These are phyloP conservation scores for Arthrobotrys megalospora DNA, from an alignment of 2,329 filamentous ascomycete genomes.

Conservation along the genomic window DNA sequence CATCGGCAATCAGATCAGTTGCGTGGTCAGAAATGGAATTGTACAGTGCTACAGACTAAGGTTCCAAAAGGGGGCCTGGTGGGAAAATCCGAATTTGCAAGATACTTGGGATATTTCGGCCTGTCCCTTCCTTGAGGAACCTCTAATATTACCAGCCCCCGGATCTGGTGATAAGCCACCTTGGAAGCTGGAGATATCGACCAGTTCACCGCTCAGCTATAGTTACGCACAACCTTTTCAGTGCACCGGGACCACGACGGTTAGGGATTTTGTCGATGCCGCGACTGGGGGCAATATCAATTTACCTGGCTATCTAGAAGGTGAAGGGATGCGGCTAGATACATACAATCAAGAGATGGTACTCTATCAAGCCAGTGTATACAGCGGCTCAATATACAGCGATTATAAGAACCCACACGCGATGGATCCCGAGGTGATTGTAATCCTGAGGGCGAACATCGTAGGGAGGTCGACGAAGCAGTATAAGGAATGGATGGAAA, in stretches of 20 bases:
- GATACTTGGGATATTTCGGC: constrained; percentile 9
- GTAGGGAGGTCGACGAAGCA: constrained; percentile 14
- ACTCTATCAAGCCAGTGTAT: not conserved
- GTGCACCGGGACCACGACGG: not conserved
- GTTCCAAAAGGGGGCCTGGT: not conserved
- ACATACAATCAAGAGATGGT: not conserved
- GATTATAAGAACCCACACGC: not conserved
- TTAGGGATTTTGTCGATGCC: not conserved
- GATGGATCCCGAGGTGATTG: not conserved
- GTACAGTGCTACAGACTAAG: constrained; percentile 2
- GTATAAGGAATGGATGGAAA: constrained; percentile 6
- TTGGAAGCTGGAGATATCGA: constrained; percentile 11
- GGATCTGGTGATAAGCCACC: too few relatives aligned
- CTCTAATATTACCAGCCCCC: not conserved
- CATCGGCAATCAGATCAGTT: not conserved
- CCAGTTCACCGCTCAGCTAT: not conserved
- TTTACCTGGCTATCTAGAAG: not conserved
- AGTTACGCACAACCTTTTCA: not conserved
- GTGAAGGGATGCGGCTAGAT: not conserved
- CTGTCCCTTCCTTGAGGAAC: not conserved
- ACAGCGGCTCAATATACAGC: not conserved
- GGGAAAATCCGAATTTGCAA: constrained; percentile 11
- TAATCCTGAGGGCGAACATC: not conserved
- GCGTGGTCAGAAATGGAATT: not conserved
- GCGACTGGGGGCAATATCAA: constrained; percentile 8